Percentiles rank a stretch among this genome's conserved stretches.
These are phyloP conservation scores for Scedosporium aurantiacum DNA, from an alignment of 2,329 filamentous ascomycete genomes.

Conservation along the genomic window DNA sequence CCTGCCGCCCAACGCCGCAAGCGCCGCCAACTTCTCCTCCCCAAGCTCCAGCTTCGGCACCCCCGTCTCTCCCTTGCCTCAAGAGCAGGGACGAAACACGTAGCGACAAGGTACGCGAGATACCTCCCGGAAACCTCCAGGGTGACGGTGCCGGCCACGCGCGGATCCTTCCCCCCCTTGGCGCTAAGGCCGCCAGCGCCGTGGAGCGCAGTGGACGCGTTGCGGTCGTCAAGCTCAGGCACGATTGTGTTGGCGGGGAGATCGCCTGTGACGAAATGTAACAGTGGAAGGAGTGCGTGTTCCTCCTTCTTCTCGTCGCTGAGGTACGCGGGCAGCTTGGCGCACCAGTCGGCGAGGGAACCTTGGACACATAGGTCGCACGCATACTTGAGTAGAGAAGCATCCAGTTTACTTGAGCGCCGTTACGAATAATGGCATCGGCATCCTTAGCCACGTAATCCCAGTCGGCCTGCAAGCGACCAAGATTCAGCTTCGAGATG, in stretches of 20 bases:
- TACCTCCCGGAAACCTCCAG: slow-evolving; percentile 48
- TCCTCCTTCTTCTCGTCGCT: slow-evolving; percentile 18
- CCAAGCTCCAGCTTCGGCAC: slow-evolving; percentile 34
- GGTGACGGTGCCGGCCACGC: slow-evolving; percentile 41
- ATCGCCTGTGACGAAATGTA: slow-evolving; percentile 60
- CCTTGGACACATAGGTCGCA: slow-evolving; percentile 63
- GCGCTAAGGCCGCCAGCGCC: slow-evolving; percentile 40
- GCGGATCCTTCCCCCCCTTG: slow-evolving; percentile 28
- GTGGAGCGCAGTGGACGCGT: slow-evolving; percentile 46
- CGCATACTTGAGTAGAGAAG: slow-evolving; percentile 62
- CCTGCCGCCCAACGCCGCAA: slow-evolving; percentile 10
- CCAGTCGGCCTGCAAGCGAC: slow-evolving; percentile 58
- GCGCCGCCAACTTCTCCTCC: slow-evolving; percentile 9
- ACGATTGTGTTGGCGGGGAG: slow-evolving; percentile 57
- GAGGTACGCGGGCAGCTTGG: slow-evolving; percentile 26
- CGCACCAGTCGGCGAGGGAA: slow-evolving; percentile 57
- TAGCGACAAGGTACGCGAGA: slow-evolving; percentile 45
- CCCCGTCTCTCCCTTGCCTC: slow-evolving; percentile 17
- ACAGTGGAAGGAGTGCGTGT: slow-evolving; percentile 45
- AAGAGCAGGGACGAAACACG: slow-evolving; percentile 45
- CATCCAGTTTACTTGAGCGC: slow-evolving; percentile 73
- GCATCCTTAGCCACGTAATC: slow-evolving; percentile 51
- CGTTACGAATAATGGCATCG: slow-evolving; percentile 74
- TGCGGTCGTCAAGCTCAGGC: slow-evolving; percentile 54
- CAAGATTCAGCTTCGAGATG: slow-evolving; percentile 60